phyloP scores from a whole-genome alignment of 2,329 filamentous ascomycete species.

The Penicillium fuscoglaucum region DNA sequence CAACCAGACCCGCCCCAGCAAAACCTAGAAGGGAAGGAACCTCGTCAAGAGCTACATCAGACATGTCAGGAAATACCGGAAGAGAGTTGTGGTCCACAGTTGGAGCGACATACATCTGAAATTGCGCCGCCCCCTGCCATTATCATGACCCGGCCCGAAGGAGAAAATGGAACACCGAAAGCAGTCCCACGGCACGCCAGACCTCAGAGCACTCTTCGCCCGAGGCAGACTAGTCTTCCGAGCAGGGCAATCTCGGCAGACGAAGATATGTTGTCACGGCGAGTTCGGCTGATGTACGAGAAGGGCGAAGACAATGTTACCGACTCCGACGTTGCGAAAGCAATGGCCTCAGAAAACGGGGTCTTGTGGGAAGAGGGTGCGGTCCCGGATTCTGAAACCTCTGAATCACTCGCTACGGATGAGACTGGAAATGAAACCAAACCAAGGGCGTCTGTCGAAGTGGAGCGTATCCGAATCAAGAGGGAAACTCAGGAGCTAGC shows the following conservation, averaged over 20 bases:
- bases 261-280: slow-evolving; percentile 62
- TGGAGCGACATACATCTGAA: slow-evolving; percentile 19
- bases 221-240: slow-evolving; percentile 38
- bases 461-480: slow-evolving; percentile 40
- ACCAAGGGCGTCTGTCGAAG: slow-evolving; percentile 30
- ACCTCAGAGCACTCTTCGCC: slow-evolving; percentile 40
- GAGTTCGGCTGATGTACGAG: slow-evolving; percentile 65
- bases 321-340: slow-evolving; percentile 42
- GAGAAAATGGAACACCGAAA: slow-evolving; percentile 24
- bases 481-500: slow-evolving; percentile 59
- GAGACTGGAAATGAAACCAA: slow-evolving; percentile 30
- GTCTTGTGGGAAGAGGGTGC: slow-evolving; percentile 43
- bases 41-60: slow-evolving; percentile 8
- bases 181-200: slow-evolving; percentile 30
- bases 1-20: slow-evolving; percentile 11
- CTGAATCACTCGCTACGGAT: slow-evolving; percentile 25
- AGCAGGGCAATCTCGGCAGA: slow-evolving; percentile 61
- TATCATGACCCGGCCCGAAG: slow-evolving; percentile 17
- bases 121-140: slow-evolving; percentile 11
- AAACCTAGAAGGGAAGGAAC: slow-evolving; percentile 8
- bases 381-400: slow-evolving; percentile 31
- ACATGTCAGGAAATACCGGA: slow-evolving; percentile 8
- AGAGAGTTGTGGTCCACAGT: slow-evolving; percentile 7
- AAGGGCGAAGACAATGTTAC: slow-evolving; percentile 58
- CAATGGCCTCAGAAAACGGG: slow-evolving; percentile 41